Evolutionary conservation across 352 stramenopile genomes (phyloP), one percentile per base, ranked within the genome.

Genomic region (Pythium scleroteichum): DNA sequence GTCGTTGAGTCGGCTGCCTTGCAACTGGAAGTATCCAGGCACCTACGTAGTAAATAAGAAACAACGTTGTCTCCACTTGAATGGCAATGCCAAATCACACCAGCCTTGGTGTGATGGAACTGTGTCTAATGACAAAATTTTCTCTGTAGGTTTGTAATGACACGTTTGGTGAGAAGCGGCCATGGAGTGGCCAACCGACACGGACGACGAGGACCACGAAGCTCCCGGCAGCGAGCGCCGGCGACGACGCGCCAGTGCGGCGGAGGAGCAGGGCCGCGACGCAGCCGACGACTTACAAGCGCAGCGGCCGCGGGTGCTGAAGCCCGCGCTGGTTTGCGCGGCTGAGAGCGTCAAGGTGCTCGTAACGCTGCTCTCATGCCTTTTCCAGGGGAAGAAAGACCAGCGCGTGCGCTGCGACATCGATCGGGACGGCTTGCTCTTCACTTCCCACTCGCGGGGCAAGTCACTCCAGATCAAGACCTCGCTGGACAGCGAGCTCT

Each of bases 401-500:
- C 77, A 92, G 61, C 86, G 83, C 56, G 75, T 95, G 13, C 82
- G 80, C 19, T 93, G 83, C 47, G 84, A 95, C 64, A 72, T 88
- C 39, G 86, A 95, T 51, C 23, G 33, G 9, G 63, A 65, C 7
- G 83, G 86, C 32, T 51, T 90, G 64, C 68, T 92, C 3, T 91
- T 95, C 62, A 93, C 84, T 4, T 64, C 75, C 24, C 80, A 93
- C 50, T 93, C 85, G n/a, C 87, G 85, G 48, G 83, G 86, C 47
- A 95, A 95, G 59, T 91, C 83, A 59, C 72, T 95, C 24, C 86
- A 95, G 78, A 78, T 95, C 68, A 95, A 93, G 74, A 91, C 86
- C 24, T 90, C 82, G 10, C 76, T 93, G 9, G 70, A 75, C 10
- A 69, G 63, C n/a, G 82, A 92, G 59, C 61, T 95, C 6, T 95